These are phyloP conservation scores for Solanum raphanifolium DNA, from an alignment of 257 asterid genomes.

Conservation along the genomic window DNA sequence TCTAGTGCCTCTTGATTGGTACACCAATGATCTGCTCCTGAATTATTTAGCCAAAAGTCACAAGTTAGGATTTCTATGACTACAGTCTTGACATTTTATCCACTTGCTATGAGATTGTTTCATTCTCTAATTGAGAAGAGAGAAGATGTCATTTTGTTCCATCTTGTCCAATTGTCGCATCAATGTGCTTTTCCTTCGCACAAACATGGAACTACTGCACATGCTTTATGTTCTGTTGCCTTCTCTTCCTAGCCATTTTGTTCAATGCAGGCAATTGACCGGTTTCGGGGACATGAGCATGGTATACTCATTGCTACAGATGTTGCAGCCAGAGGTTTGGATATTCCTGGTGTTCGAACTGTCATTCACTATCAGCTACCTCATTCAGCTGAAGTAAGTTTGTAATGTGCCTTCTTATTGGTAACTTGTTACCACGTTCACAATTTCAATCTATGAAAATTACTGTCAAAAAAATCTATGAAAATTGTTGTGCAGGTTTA, in stretches of 20 bases:
- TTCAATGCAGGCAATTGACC: slow-evolving; percentile 75
- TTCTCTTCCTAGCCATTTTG: slow-evolving; percentile 3
- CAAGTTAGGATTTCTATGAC: not conserved
- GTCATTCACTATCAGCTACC: slow-evolving; percentile 99
- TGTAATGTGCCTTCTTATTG: not conserved
- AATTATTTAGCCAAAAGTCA: not conserved
- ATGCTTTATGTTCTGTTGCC: not conserved
- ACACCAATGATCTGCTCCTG: not conserved
- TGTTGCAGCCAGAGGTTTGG: slow-evolving; percentile 96
- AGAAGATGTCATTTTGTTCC: not conserved
- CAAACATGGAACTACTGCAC: not conserved
- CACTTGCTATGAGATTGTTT: not conserved
- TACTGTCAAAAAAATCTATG: not conserved
- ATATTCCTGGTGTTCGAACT: slow-evolving; percentile 81
- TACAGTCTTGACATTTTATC: not conserved
- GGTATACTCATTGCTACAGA: slow-evolving; percentile 90
- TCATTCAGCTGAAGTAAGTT: slow-evolving; percentile 78
- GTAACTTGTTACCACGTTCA: not conserved
- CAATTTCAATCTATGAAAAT: slow-evolving; percentile 3
- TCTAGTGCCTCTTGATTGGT: not conserved
- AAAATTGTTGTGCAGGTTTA: slow-evolving; percentile 45
- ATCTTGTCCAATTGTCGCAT: not conserved
- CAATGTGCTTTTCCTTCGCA: not conserved
- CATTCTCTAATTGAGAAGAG: not conserved
- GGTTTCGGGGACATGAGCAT: slow-evolving; percentile 67